Evolutionary conservation across 768 basidiomycete genomes (phyloP).

Genomic region (Phanerodontia chrysosporium): DNA sequence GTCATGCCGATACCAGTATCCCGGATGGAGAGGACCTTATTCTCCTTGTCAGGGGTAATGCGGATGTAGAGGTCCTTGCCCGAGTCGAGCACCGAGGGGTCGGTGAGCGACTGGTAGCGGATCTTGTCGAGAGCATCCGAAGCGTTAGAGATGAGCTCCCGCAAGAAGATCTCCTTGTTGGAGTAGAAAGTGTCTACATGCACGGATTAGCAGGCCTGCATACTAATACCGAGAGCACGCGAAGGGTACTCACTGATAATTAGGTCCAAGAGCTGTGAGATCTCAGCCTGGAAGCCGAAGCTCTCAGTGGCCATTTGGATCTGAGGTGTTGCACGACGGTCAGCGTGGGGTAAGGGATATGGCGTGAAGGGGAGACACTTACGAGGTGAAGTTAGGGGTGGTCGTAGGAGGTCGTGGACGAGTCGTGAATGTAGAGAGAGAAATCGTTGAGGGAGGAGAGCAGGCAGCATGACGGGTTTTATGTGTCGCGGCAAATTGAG

Average conservation of each 20-base stretch:
- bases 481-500: slow-evolving; percentile 21
- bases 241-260: slow-evolving; percentile 80
- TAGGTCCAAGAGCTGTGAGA: slow-evolving; percentile 95
- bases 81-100: slow-evolving; percentile 82
- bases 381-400: slow-evolving; percentile 8
- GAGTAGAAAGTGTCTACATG: slow-evolving; percentile 95
- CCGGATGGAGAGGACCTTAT: slow-evolving; percentile 84
- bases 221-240: neutral
- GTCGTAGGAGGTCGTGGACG: slow-evolving; percentile 9
- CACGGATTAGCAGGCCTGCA: slow-evolving; percentile 13
- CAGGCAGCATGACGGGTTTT: slow-evolving; percentile 20
- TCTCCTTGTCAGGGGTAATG: slow-evolving; percentile 93
- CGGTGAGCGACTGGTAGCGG: slow-evolving; percentile 93
- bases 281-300: slow-evolving; percentile 99
- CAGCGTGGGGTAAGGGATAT: slow-evolving; percentile 15
- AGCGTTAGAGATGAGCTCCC: slow-evolving; percentile 94
- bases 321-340: slow-evolving; percentile 17
- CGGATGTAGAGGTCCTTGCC: slow-evolving; percentile 94
- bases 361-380: slow-evolving; percentile 5
- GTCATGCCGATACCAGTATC: slow-evolving; percentile 99
- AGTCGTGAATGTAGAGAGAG: slow-evolving; percentile 11
- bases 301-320: slow-evolving; percentile 71
- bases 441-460: neutral
- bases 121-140: slow-evolving; percentile 99
- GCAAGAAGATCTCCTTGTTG: slow-evolving; percentile 99